A percentile compares a stretch with the other conserved stretches of the same genome.
Conservation (phyloP, 1,139 yeast genomes). For the Taphrina pruni region DNA sequence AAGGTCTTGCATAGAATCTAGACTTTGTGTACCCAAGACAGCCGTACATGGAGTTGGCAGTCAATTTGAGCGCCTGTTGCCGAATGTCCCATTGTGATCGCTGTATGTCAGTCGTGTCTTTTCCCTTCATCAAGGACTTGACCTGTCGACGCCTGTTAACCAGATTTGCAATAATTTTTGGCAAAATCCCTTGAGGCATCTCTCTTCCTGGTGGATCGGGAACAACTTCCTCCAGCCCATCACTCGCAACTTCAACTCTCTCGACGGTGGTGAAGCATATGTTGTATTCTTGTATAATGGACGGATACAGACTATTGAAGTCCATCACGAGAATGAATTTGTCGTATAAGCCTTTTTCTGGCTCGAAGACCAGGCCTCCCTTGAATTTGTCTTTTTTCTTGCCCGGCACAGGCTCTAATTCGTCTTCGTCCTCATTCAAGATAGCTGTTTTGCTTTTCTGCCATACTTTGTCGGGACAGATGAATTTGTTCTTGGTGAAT, state of each 20-base stretch:
- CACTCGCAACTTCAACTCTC: conserved; percentile 58
- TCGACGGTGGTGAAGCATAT: conserved; percentile 96
- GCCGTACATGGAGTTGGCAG: conserved; percentile 99
- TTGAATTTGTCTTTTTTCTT: conserved; percentile 83
- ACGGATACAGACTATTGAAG: conserved; percentile 95
- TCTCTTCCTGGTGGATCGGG: conserved; percentile 73
- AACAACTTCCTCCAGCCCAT: conserved; percentile 66
- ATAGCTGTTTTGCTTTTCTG: conserved; percentile 36
- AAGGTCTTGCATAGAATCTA: conserved; percentile 92
- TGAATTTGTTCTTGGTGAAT: conserved; percentile 76
- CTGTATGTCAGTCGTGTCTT: conserved; percentile 70
- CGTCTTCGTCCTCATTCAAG: conserved; percentile 47
- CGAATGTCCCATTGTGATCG: conserved; percentile 75
- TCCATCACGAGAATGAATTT: conserved; percentile 93
- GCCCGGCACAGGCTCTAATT: conserved; percentile 52
- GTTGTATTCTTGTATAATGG: conserved; percentile 94
- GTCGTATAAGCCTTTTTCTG: conserved; percentile 92
- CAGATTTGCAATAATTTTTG: conserved; percentile 77
- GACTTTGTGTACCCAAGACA: conserved; percentile 93
- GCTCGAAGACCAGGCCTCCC: conserved; percentile 97
- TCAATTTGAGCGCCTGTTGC: conserved; percentile 92
- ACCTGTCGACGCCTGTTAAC: conserved; percentile 94
- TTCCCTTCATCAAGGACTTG: conserved; percentile 79
- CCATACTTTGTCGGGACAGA: conserved; percentile 78
- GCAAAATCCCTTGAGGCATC: conserved; percentile 77